Evolutionary conservation across 2,329 filamentous ascomycete genomes (phyloP).

Genomic region (Colletotrichum plurivorum): DNA sequence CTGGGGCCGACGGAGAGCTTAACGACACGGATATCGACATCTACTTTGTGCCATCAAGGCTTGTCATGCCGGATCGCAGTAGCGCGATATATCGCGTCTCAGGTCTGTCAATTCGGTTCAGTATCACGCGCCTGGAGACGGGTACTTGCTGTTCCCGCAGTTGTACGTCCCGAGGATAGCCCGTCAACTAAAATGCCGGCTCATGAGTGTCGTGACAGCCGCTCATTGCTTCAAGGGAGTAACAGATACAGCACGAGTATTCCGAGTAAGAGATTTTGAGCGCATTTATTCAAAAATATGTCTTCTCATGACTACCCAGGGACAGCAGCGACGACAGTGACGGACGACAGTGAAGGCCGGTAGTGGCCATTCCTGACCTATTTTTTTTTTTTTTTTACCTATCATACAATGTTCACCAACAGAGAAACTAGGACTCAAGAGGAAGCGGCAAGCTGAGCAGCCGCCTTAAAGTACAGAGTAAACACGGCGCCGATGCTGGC

Average conservation of each 20-base stretch:
- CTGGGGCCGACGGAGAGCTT: not conserved
- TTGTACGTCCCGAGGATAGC: slow-evolving; percentile 1
- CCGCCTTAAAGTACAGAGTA: slow-evolving; percentile 59
- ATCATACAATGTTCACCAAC: too few species aligned
- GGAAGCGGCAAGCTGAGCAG: slow-evolving; percentile 44
- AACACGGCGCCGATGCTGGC: slow-evolving; percentile 50
- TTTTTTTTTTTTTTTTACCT: too few species aligned
- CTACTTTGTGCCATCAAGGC: too few species aligned
- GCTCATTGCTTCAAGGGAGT: not conserved
- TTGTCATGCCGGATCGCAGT: not conserved
- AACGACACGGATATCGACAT: not conserved
- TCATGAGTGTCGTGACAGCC: not conserved
- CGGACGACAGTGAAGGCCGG: too few species aligned
- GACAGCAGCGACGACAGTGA: too few species aligned
- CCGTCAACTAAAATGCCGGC: not conserved
- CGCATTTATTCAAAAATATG: too few species aligned
- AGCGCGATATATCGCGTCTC: not conserved
- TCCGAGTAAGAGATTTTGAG: too few species aligned
- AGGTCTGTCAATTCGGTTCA: not conserved
- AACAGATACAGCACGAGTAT: not conserved
- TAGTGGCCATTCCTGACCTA: too few species aligned
- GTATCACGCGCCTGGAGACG: not conserved
- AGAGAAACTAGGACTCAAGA: not conserved
- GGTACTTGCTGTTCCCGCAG: slow-evolving; percentile 5
- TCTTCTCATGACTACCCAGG: too few species aligned